Evolutionary conservation across 371 early-diverging fungal species (phyloP), one percentile per base, ranked within the genome.

Genomic region (Mucor lusitanicus): DNA sequence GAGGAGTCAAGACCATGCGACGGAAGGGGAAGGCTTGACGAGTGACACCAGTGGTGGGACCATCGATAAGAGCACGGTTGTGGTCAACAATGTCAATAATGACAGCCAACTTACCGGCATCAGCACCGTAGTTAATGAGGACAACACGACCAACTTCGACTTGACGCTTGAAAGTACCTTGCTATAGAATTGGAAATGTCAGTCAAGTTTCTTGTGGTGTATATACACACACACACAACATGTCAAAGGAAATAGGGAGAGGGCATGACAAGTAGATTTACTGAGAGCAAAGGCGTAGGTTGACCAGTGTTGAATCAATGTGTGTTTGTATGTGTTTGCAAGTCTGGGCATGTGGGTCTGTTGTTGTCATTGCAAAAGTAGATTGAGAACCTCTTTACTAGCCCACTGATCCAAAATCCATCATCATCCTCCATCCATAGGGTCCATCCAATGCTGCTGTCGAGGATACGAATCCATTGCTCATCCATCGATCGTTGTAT

Each of bases 1-100:
- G 74, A 81, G 88, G 89, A 74, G 98, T 98, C 79, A 99, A 88
- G 71, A 88, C 88, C 78, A 94, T 70, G 78, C 94, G 93, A 78
- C 92, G 90, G 94, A 89, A 96, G 70, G 94, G 66, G 75, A 92
- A 79, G 68, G 88, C 88, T 80, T 94, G 93, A 79, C 98, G 97
- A 72, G 84, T 40, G 70, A 98, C 97, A 76, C 91, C 94, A 63
- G 95, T 95, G 87, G 94, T 96, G 63, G 99, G 99, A 65, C 98
- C 98, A 82, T 97, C 97, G 77, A 99, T 84, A 73, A 99, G 87
- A 76, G 95, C 98, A 70, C 98, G 91, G 88, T 92, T 92, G 91
- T 99, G 97, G 88, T 99, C 99, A 74, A 99, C 88, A 85, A 99
- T 96, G 82, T 98, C 99, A 72, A 97, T 94, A 85, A 99, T 94